Evolutionary conservation across 2,329 filamentous ascomycete species (phyloP), one percentile per base, ranked within the genome.

Genomic region (Penicillium sp.): DNA sequence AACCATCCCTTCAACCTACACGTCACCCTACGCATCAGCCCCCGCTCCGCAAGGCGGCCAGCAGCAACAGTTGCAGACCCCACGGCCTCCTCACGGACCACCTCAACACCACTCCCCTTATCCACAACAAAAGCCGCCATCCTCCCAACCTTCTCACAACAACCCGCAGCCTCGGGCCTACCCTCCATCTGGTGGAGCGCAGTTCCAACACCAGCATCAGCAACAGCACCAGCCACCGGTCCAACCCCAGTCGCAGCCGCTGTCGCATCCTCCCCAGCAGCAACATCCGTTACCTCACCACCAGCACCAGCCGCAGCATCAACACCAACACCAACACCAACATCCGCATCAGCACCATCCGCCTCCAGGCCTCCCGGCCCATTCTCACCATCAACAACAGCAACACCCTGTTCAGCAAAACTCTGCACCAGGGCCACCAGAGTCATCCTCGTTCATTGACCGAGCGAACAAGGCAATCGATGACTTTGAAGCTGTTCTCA

Each of bases 391-490:
- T 11, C 60, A 64, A 38, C 67, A 65, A 31, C 62, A 65, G 15
- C 63, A 57, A 21, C 68, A 61, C 31, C 57, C 62, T 41, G 39
- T 57, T 21, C 62, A 64, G 55, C 66, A 62, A 23, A 67, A 62
- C 36, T 61, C 62, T 48, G 62, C 60, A 36, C 60, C 68, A 27
- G 67, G 66, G 27, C 58, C 61, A 23, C 63, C 69, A 45, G 70
- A 73, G 29, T 66, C 70, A 29, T 68, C 70, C 4, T 73, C 71
- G 15, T 77, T 77, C 67, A 69, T 68, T 52, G 72, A 75, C 15
- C 70, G 74, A 29, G 75, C 75, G 11, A 75, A 73, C 63, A 76
- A 77, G 63, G 75, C 75, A 23, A 77, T 77, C 53, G 75, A 77
- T 55, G 74, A 77, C 60, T 77, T 77, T 50, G 75, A 77, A 57